These are phyloP conservation scores for Dianthus caryophyllus DNA, from an alignment of 148 eudicot species.

Conservation along the genomic window DNA sequence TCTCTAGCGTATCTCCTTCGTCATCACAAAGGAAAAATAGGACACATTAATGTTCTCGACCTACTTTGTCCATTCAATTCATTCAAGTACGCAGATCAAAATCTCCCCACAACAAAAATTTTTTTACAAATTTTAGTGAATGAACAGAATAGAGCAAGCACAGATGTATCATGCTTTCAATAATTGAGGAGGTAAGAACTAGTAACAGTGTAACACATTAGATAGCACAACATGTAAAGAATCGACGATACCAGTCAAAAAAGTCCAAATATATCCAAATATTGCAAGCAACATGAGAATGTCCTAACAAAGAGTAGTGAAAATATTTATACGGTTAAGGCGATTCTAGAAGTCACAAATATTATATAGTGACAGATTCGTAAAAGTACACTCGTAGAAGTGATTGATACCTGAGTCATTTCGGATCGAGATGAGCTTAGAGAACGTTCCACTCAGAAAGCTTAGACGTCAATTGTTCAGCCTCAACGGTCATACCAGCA, in stretches of 20 bases:
- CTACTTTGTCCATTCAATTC: too few relatives aligned
- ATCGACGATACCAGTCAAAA: neutral
- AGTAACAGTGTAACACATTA: too few relatives aligned
- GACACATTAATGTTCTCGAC: too few relatives aligned
- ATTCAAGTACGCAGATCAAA: too few relatives aligned
- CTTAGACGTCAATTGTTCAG: constrained; percentile 39
- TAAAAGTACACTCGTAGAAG: neutral
- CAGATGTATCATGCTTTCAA: too few relatives aligned
- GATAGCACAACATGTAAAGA: neutral
- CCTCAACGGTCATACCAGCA: constrained; percentile 61
- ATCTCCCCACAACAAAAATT: too few relatives aligned
- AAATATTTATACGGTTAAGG: neutral
- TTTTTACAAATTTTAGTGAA: too few relatives aligned
- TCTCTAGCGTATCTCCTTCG: too few relatives aligned
- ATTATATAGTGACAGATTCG: neutral
- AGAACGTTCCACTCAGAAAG: constrained; percentile 45
- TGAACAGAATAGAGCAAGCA: too few relatives aligned
- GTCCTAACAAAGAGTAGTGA: neutral
- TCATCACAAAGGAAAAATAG: neutral
- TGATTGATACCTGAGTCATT: neutral
- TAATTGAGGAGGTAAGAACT: too few relatives aligned
- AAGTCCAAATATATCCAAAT: neutral
- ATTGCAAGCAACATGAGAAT: neutral
- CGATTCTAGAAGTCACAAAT: too few relatives aligned
- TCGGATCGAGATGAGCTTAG: constrained; percentile 18